Percentiles rank a stretch among this genome's conserved stretches.
Evolutionary conservation across 371 early-diverging fungal species (phyloP).

Genomic region (Mortierella sp.): DNA sequence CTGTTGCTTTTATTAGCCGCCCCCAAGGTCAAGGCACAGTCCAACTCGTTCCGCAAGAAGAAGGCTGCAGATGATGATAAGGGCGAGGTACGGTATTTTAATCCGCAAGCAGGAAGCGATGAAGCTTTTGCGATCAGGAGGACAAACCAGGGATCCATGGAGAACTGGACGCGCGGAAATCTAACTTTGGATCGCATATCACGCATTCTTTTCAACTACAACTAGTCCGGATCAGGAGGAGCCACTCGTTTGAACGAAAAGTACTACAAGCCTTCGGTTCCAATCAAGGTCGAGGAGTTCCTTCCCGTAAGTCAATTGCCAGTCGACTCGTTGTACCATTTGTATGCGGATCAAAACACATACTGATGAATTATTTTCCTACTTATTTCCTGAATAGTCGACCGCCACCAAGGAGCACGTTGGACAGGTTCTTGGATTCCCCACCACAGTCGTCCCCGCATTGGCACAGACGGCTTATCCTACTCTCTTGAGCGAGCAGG

Average conservation of each 20-base stretch:
- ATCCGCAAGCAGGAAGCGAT: background rate
- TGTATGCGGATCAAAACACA: background rate
- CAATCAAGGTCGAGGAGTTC: slow-evolving; percentile 57
- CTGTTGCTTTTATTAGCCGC: slow-evolving; percentile 21
- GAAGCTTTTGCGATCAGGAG: background rate
- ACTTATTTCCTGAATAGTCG: slow-evolving; percentile 26
- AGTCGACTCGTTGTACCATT: background rate
- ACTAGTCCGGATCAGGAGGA: slow-evolving; percentile 43
- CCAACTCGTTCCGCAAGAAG: slow-evolving; percentile 56
- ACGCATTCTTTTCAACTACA: background rate
- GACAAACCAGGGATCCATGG: background rate
- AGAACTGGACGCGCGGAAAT: background rate
- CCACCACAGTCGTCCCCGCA: slow-evolving; percentile 35
- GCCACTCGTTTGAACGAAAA: slow-evolving; percentile 57
- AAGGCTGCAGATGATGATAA: slow-evolving; percentile 28
- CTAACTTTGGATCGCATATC: background rate
- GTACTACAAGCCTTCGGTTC: slow-evolving; percentile 56
- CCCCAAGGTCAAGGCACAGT: slow-evolving; percentile 42
- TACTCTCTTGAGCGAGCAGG: slow-evolving; percentile 55
- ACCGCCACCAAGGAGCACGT: slow-evolving; percentile 47
- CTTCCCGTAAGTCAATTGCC: slow-evolving; percentile 52
- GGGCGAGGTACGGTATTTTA: slow-evolving; percentile 34
- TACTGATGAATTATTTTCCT: background rate
- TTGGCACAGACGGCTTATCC: slow-evolving; percentile 42
- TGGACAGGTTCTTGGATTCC: slow-evolving; percentile 48